Evolutionary conservation across 2,329 filamentous ascomycete species (phyloP).

Genomic region (Teratosphaeria pseudoeucalypti): DNA sequence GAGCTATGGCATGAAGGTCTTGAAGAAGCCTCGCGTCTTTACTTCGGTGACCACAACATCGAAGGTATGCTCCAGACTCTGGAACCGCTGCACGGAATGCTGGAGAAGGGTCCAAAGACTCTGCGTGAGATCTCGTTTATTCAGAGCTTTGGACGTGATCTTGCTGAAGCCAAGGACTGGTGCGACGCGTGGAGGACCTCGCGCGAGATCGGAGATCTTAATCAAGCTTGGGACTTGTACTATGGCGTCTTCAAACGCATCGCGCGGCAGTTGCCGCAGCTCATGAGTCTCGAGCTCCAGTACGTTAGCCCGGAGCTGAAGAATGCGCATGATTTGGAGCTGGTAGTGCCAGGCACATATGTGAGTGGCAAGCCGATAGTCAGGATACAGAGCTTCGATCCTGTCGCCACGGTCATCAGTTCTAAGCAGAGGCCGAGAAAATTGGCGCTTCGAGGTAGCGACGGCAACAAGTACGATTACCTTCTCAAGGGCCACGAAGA

Average conservation of each 20-base stretch:
- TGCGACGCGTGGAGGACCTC: conserved; percentile 84
- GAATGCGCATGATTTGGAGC: conserved; percentile 70
- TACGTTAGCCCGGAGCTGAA: conserved; percentile 95
- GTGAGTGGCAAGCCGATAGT: conserved; percentile 69
- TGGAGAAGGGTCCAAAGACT: conserved; percentile 85
- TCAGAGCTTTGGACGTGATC: conserved; percentile 89
- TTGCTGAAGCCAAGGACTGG: conserved; percentile 92
- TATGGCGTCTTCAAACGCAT: conserved; percentile 98
- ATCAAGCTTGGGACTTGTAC: conserved; percentile 98
- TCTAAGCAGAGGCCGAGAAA: conserved; percentile 94
- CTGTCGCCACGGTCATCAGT: conserved; percentile 81
- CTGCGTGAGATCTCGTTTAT: conserved; percentile 93
- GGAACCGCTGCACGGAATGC: conserved; percentile 78
- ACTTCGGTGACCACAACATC: conserved; percentile 96
- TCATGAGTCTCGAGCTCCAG: conserved; percentile 84
- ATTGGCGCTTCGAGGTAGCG: conserved; percentile 76
- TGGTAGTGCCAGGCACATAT: conserved; percentile 95
- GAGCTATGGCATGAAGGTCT: conserved; percentile 98
- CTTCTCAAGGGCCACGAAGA: conserved; percentile 98
- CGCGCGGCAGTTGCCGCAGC: conserved; percentile 79
- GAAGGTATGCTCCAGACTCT: conserved; percentile 93
- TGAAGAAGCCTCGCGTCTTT: conserved; percentile 89
- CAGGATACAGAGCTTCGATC: conserved; percentile 79
- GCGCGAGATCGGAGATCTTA: conserved; percentile 86
- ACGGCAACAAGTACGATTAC: conserved; percentile 80